phyloP scores from a whole-genome alignment of 225 moss, liverwort and hornwort genomes.

The Lunularia cruciata region DNA sequence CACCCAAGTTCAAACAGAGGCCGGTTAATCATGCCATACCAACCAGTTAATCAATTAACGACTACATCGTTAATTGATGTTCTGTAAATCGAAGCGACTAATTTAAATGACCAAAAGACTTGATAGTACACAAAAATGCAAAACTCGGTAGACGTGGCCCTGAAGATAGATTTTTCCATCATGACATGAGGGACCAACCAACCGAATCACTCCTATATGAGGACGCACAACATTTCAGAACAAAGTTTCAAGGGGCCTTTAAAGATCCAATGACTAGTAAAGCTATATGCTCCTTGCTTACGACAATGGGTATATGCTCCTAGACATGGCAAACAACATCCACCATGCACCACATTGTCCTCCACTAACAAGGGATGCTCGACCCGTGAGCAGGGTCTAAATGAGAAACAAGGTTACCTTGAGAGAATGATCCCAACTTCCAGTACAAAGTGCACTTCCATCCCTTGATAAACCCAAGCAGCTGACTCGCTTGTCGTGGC shows the following conservation, averaged over 20 bases:
- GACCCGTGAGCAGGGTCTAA: too few species aligned
- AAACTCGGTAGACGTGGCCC: too few species aligned
- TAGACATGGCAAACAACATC: not conserved
- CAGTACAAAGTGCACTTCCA: constrained; percentile 96
- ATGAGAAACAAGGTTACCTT: constrained; percentile 46
- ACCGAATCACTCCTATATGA: not conserved
- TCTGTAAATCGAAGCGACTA: too few species aligned
- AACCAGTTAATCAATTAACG: too few species aligned
- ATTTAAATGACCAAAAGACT: too few species aligned
- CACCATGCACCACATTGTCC: not conserved
- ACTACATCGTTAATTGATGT: too few species aligned
- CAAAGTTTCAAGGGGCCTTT: not conserved
- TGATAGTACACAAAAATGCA: too few species aligned
- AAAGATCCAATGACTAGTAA: too few species aligned
- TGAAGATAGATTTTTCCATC: too few species aligned
- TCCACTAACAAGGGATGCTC: too few species aligned
- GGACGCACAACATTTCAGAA: not conserved
- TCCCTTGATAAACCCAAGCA: constrained; percentile 80
- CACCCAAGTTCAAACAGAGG: not conserved
- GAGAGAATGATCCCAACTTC: constrained; percentile 91
- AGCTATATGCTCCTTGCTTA: too few species aligned
- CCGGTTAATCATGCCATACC: too few species aligned
- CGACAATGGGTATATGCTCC: not conserved
- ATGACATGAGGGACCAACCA: not conserved
- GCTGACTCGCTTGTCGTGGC: constrained; percentile 82